phyloP scores from a whole-genome alignment of 2,329 filamentous ascomycete genomes.

The Botrytis tulipae region DNA sequence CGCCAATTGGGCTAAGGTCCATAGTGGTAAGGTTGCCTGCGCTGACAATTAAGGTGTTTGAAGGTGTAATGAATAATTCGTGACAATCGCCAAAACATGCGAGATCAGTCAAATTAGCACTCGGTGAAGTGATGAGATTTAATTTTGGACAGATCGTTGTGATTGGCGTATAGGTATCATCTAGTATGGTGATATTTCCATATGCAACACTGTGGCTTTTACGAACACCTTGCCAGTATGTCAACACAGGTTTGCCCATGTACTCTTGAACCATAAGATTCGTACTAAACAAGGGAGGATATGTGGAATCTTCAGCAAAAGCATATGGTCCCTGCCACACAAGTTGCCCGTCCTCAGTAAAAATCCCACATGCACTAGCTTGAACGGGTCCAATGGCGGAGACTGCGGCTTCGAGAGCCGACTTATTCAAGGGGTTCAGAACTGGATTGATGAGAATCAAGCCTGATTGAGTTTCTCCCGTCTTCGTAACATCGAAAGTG shows the following conservation, averaged over 20 bases:
- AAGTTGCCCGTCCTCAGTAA: not conserved
- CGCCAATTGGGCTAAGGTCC: slow-evolving; percentile 39
- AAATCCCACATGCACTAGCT: not conserved
- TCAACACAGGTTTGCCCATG: not conserved
- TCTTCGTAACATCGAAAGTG: not conserved
- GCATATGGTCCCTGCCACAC: not conserved
- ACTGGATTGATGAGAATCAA: not conserved
- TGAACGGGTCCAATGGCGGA: not conserved
- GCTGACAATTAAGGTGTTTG: not conserved
- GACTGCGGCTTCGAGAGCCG: not conserved
- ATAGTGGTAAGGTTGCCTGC: not conserved
- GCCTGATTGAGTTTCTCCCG: not conserved
- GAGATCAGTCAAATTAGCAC: not conserved
- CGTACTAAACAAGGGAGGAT: too few relatives aligned
- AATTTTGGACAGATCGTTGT: slow-evolving; percentile 2
- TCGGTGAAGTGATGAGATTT: not conserved
- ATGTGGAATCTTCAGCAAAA: too few relatives aligned
- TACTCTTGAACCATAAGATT: not conserved
- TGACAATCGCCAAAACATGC: not conserved
- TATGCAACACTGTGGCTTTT: not conserved
- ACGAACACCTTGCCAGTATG: not conserved
- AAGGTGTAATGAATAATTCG: not conserved
- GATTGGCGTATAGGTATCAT: not conserved
- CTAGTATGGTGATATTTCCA: not conserved
- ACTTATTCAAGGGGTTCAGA: not conserved